These are phyloP conservation scores for Luffa aegyptiaca DNA, from an alignment of 306 rosid genomes.

Conservation along the genomic window DNA sequence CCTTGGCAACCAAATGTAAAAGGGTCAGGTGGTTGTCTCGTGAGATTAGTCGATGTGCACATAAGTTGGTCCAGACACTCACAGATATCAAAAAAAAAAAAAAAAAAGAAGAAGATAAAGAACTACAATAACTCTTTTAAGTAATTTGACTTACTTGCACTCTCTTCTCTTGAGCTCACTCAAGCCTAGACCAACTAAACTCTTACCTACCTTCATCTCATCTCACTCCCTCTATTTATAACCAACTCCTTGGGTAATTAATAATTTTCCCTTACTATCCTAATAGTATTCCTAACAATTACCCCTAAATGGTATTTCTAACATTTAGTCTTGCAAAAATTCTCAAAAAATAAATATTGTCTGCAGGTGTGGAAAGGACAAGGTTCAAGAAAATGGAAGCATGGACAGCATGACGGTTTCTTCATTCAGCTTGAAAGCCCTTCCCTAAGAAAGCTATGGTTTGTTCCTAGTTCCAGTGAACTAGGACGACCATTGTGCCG, in stretches of 20 bases:
- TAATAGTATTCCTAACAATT: neutral
- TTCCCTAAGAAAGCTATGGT: constrained; percentile 69
- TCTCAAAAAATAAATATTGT: neutral
- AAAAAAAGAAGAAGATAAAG: no score
- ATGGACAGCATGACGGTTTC: constrained; percentile 87
- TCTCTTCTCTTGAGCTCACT: neutral
- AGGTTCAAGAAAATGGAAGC: constrained; percentile 92
- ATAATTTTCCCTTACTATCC: neutral
- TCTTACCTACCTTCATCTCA: neutral
- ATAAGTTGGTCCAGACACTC: no score
- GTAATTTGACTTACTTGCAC: neutral
- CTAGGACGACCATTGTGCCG: constrained; percentile 84
- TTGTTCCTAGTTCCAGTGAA: constrained; percentile 75
- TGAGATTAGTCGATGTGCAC: no score
- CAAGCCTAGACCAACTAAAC: neutral
- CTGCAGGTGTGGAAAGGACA: constrained; percentile 98
- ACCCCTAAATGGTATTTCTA: neutral
- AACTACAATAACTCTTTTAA: no score
- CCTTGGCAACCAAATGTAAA: no score
- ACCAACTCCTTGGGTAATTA: neutral
- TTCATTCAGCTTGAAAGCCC: constrained; percentile 87
- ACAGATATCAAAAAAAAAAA: no score
- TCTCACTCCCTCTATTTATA: neutral
- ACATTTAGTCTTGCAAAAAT: neutral
- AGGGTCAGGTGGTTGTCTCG: no score